Evolutionary conservation across 176 grass and related monocot species (phyloP), one percentile per base, ranked within the genome.

Genomic region (Carex myosuroides): DNA sequence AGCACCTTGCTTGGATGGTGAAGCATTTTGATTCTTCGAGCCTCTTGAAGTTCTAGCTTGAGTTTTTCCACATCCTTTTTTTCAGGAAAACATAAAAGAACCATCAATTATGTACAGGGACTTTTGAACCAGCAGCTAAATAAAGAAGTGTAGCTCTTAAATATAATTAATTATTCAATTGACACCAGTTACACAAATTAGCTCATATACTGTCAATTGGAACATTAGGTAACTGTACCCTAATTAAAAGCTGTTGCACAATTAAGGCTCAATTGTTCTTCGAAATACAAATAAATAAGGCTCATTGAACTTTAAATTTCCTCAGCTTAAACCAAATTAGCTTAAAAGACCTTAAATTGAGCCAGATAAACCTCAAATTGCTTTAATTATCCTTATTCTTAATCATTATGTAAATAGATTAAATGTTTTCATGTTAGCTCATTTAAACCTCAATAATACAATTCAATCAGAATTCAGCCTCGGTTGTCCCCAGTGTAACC

Each of bases 11-110:
- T 97, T 48, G 91, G 94, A 85, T 91, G 65, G 86, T 97, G 94
- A 74, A 97, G 90, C 94, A 97, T 97, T 91, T 97, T 97, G 70
- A 97, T 97, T 89, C 94, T 97, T 50, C 91, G 74, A 18, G 94
- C 94, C 70, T 87, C 94, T 85, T 88, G 90, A 89, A 90, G 91
- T 91, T 97, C 89, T 85, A 86, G 87, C 86, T 83, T 97, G 52
- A 97, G 84, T 88, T 91, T 81, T 58, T 87, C 87, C 69, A 90
- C 82, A 63, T 97, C 91, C 94, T 96, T 89, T 57, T 39, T 89
- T 63, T 80, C 0, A 2, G 2, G 17, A 41, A 61, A 41, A 16
- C 37, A 21, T 63, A 74, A 63, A 44, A 13, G 13, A 48, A 44
- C 68, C 46, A 77, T 56, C 11, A 24, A 30, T 75, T 52, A 75